These are phyloP conservation scores for Xerocomus brunneocitrinus DNA, from an alignment of 768 basidiomycete species.

Conservation along the genomic window DNA sequence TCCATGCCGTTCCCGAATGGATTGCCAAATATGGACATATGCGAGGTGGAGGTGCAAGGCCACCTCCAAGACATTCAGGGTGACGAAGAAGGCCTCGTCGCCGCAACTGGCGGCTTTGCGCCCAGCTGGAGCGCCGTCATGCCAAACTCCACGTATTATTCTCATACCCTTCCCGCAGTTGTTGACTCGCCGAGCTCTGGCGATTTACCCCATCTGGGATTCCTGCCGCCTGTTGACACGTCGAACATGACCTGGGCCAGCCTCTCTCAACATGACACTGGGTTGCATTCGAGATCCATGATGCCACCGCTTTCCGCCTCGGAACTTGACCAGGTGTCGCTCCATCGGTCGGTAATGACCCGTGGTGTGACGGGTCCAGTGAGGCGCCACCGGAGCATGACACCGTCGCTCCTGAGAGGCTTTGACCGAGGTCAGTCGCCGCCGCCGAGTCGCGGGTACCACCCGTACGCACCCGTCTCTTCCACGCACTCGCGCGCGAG, in stretches of 20 bases:
- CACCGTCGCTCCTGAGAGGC: conserved; percentile 55
- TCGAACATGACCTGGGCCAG: conserved; percentile 24
- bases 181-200: conserved; percentile 16
- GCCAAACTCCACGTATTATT: conserved; percentile 24
- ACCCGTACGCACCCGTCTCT: conserved; percentile 45
- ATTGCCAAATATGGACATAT: conserved; percentile 48
- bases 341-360: conserved; percentile 22
- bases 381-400: conserved; percentile 72
- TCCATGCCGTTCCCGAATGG: conserved; percentile 27
- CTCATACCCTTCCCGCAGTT: conserved; percentile 14
- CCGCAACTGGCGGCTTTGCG: conserved; percentile 22
- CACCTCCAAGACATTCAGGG: conserved; percentile 52
- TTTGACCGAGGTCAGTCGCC: conserved; percentile 48
- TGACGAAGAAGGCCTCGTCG: conserved; percentile 53
- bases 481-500: conserved; percentile 25
- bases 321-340: conserved; percentile 49
- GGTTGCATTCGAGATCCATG: conserved; percentile 39
- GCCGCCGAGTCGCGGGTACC: conserved; percentile 46
- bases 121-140: conserved; percentile 12
- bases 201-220: conserved; percentile 18
- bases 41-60: conserved; percentile 57
- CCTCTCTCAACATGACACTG: conserved; percentile 22
- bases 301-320: conserved; percentile 51
- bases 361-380: conserved; percentile 51
- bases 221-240: conserved; percentile 20